Base-by-base conservation (phyloP, 495 filamentous ascomycete genomes). In the Neurospora sp. region DNA sequence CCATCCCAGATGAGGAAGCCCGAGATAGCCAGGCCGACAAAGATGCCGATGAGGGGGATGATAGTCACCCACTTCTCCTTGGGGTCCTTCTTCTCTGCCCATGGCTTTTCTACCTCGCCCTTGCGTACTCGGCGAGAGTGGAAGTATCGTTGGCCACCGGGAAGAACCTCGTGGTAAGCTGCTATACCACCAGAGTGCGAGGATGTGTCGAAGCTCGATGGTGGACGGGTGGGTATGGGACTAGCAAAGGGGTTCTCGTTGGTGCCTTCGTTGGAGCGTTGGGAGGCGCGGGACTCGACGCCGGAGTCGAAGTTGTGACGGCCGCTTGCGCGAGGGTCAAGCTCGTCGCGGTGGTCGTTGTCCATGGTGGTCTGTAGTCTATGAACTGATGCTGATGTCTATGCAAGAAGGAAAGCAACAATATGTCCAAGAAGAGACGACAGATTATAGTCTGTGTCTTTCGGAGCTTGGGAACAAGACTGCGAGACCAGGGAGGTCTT, bases 1-100 rank as follows among this genome's bases (percentile, higher is more conserved):
- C 92, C 93, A 73, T 92, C 88, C 83, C 89, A 94, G 14, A 94
- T 83, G 61, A 94, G 77, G 74, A 93, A 85, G 1, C 84, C 92
- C 4, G 90, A 86, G 61, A 94, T 84, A 4, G 75, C 88, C 61
- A 94, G 75, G 31, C 92, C 92, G 10, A 93, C 68, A 18, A 87
- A 22, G 65, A 94, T 83, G 27, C 92, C 92, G 35, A 92, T 78
- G 61, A 93, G 75, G 4, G 92, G 92, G 39, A 94, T 87, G 71
- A 94, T 93, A 27, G 89, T 93, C 5, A 92, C 90, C 93, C 92
- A 94, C 83, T 93, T 94, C 85, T 94, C 90, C 78, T 87, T 89
- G 4, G 92, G 90, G 77, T 94, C 91, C 70, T 85, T 88, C 74
- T 88, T 87, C 22, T 83, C 79, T 40, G 88, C 77, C 92, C 92